These are phyloP conservation scores for Eucalyptus victrix DNA, from an alignment of 345 rosid species.

Conservation along the genomic window DNA sequence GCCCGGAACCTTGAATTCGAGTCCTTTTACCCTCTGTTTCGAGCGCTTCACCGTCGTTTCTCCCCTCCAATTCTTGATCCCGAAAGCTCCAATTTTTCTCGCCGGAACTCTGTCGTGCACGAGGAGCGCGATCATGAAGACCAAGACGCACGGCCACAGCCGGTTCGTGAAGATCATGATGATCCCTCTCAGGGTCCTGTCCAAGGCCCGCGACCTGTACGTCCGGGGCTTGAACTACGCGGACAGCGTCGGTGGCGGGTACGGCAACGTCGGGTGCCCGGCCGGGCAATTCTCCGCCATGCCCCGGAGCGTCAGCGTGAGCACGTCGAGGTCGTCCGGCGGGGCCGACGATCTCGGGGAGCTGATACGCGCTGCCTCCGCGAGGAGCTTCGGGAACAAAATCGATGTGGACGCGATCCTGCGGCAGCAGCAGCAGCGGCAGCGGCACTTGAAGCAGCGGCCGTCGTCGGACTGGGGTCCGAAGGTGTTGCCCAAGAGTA, in stretches of 20 bases:
- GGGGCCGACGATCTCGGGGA: conserved; percentile 16
- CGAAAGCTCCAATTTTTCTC: not conserved
- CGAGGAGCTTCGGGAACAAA: conserved; percentile 7
- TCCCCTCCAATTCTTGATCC: not conserved
- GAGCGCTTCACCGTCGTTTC: not conserved
- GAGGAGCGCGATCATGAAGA: not conserved
- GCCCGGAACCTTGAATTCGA: not conserved
- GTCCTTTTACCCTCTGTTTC: not conserved
- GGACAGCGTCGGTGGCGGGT: not conserved
- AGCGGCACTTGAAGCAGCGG: not conserved
- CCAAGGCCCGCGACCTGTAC: conserved; percentile 42
- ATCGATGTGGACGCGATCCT: not conserved
- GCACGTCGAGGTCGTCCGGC: conserved; percentile 10
- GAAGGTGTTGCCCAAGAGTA: conserved; percentile 17
- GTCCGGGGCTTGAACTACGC: conserved; percentile 41
- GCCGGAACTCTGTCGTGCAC: not conserved
- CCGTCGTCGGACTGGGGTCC: not conserved
- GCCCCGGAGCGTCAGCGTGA: conserved; percentile 37
- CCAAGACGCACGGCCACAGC: not conserved
- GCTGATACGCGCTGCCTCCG: conserved; percentile 34
- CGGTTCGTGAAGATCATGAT: not conserved
- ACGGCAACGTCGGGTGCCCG: conserved; percentile 19
- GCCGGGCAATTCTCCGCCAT: conserved; percentile 14
- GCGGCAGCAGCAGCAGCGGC: not conserved
- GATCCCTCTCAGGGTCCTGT: conserved; percentile 19